Evolutionary conservation across 2,329 filamentous ascomycete genomes (phyloP).

Genomic region (Fusarium guadeloupense): DNA sequence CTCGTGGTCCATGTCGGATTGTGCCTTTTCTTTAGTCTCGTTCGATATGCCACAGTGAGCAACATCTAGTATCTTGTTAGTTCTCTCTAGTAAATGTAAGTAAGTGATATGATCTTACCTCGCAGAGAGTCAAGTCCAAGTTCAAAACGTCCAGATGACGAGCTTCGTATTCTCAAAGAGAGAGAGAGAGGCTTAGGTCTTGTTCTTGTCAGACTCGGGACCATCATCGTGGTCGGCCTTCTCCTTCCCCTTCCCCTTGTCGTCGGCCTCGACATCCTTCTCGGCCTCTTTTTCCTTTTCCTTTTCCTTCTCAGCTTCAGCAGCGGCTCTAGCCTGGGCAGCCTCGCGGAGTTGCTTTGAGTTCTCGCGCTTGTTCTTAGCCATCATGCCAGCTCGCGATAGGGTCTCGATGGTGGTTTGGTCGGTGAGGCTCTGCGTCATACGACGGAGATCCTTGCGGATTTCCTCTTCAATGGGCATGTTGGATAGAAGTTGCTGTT

Average conservation of each 20-base stretch:
- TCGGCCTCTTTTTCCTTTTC: not conserved
- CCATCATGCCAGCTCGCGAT: constrained; percentile 21
- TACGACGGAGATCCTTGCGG: constrained; percentile 28
- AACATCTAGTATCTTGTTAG: constrained; percentile 2
- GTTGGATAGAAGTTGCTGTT: not conserved
- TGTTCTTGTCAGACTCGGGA: not conserved
- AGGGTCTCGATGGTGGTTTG: constrained; percentile 38
- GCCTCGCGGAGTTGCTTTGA: not conserved
- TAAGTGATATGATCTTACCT: not conserved
- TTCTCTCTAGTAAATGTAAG: not conserved
- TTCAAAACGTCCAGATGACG: not conserved
- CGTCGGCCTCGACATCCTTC: not conserved
- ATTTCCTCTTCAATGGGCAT: constrained; percentile 11
- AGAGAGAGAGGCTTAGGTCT: not conserved
- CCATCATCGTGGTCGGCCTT: not conserved
- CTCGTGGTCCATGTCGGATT: not conserved
- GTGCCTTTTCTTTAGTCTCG: not conserved
- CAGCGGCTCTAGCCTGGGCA: not conserved
- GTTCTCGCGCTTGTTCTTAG: constrained; percentile 28
- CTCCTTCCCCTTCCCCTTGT: not conserved
- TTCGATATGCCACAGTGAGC: not conserved
- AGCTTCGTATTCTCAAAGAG: not conserved
- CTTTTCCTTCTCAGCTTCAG: not conserved
- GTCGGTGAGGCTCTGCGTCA: constrained; percentile 37
- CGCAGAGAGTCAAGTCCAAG: not conserved